Percentiles rank a stretch among this genome's conserved stretches.
These are phyloP conservation scores for Rhododendron vialii DNA, from an alignment of 148 eudicot species.

Conservation along the genomic window DNA sequence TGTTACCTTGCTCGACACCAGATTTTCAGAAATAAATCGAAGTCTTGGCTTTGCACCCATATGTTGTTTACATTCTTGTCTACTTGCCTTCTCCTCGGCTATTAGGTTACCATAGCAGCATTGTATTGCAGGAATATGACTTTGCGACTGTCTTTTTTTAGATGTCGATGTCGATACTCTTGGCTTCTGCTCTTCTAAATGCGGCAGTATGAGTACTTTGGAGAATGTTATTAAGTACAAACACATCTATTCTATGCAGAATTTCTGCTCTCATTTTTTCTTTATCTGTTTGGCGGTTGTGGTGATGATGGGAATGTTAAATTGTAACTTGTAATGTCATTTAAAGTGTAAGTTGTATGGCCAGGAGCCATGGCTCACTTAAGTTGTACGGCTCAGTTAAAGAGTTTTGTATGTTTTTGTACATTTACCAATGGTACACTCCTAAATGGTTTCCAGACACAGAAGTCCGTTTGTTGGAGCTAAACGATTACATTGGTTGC, in stretches of 20 bases:
- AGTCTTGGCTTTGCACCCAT: conserved; percentile 2
- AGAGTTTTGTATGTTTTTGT: background rate
- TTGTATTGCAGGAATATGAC: background rate
- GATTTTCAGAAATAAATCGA: background rate
- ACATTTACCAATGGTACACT: background rate
- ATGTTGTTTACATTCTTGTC: background rate
- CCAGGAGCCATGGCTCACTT: background rate
- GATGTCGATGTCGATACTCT: background rate
- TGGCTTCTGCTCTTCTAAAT: background rate
- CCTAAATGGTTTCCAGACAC: conserved; percentile 15
- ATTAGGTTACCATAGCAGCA: background rate
- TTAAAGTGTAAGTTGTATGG: background rate
- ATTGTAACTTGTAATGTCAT: background rate
- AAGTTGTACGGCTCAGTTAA: background rate
- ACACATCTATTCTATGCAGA: no score
- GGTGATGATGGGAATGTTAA: background rate
- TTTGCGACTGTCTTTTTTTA: background rate
- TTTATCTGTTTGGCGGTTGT: background rate
- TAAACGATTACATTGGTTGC: conserved; percentile 23
- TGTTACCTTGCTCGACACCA: background rate
- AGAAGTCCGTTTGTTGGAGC: conserved; percentile 28
- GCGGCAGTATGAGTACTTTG: background rate
- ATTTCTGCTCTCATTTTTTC: background rate
- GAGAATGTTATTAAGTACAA: background rate
- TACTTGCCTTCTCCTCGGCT: background rate